A percentile compares a stretch with the other conserved stretches of the same genome.
Conservation (phyloP, 306 rosid species). For the Delonix regia region DNA sequence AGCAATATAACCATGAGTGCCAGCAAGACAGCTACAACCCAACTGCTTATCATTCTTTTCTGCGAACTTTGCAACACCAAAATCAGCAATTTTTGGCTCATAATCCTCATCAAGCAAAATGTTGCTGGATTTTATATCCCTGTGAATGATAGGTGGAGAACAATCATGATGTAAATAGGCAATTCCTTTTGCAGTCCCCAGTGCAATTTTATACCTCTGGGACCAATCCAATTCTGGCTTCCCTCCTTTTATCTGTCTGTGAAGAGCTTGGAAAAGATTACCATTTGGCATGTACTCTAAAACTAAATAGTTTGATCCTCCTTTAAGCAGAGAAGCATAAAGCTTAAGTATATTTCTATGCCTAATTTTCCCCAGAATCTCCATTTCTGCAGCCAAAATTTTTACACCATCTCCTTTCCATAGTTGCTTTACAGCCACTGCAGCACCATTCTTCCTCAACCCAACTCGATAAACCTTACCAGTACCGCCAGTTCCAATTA, state of each 20-base stretch:
- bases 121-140: conserved; percentile 93
- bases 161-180: conserved; percentile 95
- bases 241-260: conserved; percentile 59
- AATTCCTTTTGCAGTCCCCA: conserved; percentile 92
- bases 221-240: conserved; percentile 70
- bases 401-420: conserved; percentile 68
- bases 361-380: conserved; percentile 81
- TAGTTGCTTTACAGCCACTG: conserved; percentile 84
- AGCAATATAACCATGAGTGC: conserved; percentile 96
- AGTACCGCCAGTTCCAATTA: conserved; percentile 88
- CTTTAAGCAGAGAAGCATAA: conserved; percentile 76
- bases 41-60: conserved; percentile 55
- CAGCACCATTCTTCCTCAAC: conserved; percentile 53
- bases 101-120: conserved; percentile 77
- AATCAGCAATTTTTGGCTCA: conserved; percentile 94
- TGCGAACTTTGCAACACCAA: conserved; percentile 86
- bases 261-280: conserved; percentile 79
- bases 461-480: conserved; percentile 88
- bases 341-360: conserved; percentile 90
- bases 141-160: conserved; percentile 78
- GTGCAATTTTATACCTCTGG: conserved; percentile 75
- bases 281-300: conserved; percentile 93
- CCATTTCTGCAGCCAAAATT: conserved; percentile 86
- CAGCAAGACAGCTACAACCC: conserved; percentile 72
- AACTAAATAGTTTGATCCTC: conserved; percentile 75